A percentile compares a stretch with the other conserved stretches of the same genome.
Evolutionary conservation across 108 stramenopile genomes (phyloP).

Genomic region (Cyclotella sp.): DNA sequence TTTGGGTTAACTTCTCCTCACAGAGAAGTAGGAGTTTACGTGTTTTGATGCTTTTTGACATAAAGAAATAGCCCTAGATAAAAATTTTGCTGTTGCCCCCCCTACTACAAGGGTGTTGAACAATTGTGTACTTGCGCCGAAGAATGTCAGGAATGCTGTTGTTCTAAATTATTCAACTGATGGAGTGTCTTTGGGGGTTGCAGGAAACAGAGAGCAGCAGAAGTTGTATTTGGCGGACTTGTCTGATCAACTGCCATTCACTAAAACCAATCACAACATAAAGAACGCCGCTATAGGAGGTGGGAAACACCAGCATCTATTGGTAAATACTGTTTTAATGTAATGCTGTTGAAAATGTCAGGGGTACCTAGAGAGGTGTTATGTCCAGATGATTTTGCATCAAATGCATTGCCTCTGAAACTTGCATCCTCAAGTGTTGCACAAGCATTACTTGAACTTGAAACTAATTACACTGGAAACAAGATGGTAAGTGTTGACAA

Average conservation of each 20-base stretch:
- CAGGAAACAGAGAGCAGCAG: not conserved
- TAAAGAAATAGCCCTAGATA: too few relatives aligned
- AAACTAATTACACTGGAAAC: not conserved
- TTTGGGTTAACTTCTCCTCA: too few relatives aligned
- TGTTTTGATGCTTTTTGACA: too few relatives aligned
- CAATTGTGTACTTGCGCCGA: not conserved
- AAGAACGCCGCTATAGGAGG: not conserved
- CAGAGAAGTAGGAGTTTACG: too few relatives aligned
- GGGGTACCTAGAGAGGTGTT: not conserved
- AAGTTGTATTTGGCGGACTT: not conserved
- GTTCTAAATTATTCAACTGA: conserved; percentile 4
- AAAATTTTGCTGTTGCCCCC: too few relatives aligned
- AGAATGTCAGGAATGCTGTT: conserved; percentile 10
- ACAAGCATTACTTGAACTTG: not conserved
- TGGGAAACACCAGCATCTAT: not conserved
- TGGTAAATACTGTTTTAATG: not conserved
- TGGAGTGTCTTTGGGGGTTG: not conserved
- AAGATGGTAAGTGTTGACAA: not conserved
- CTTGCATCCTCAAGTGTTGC: conserved; percentile 4
- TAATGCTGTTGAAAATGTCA: not conserved
- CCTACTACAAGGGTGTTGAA: not conserved
- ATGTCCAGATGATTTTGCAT: not conserved
- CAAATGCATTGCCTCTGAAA: not conserved
- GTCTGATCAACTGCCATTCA: not conserved
- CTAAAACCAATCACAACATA: not conserved